A percentile compares a stretch with the other conserved stretches of the same genome.
Conservation (phyloP, 805 yeast genomes). For the Lipomyces lipofer region DNA sequence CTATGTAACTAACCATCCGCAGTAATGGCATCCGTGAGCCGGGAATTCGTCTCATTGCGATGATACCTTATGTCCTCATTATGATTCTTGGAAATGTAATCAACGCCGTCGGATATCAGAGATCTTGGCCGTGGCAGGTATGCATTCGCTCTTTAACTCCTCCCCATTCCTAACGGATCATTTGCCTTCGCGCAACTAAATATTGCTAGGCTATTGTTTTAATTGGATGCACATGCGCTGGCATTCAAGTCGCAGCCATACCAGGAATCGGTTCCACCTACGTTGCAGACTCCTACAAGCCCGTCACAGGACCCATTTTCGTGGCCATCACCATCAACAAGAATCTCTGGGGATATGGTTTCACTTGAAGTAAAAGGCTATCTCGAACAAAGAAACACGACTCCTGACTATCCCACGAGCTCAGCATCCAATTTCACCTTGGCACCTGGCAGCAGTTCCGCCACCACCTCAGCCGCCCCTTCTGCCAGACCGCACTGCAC, state of each 20-base stretch:
- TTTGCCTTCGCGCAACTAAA: too few species aligned
- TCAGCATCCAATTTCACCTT: too few species aligned
- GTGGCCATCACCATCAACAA: slow-evolving; percentile 3
- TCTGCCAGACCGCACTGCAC: too few species aligned
- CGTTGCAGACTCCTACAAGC: slow-evolving; percentile 7
- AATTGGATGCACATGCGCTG: slow-evolving; percentile 1
- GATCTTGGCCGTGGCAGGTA: slow-evolving; percentile 1
- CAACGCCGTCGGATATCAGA: background rate
- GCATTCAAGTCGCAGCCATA: background rate
- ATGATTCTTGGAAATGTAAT: background rate
- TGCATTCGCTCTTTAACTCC: too few species aligned
- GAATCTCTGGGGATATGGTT: slow-evolving; percentile 6
- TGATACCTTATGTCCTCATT: background rate
- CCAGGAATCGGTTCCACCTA: slow-evolving; percentile 5
- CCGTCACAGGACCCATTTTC: slow-evolving; percentile 3
- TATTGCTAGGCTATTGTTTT: too few species aligned
- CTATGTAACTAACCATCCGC: background rate
- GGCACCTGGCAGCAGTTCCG: too few species aligned
- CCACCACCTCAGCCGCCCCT: too few species aligned
- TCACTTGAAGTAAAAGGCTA: too few species aligned
- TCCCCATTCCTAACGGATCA: too few species aligned
- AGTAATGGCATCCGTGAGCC: slow-evolving; percentile 27
- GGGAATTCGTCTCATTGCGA: slow-evolving; percentile 17
- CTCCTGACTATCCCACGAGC: too few species aligned
- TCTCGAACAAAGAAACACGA: too few species aligned